phyloP scores from a whole-genome alignment of 345 rosid species.

The Cardamine occulta region DNA sequence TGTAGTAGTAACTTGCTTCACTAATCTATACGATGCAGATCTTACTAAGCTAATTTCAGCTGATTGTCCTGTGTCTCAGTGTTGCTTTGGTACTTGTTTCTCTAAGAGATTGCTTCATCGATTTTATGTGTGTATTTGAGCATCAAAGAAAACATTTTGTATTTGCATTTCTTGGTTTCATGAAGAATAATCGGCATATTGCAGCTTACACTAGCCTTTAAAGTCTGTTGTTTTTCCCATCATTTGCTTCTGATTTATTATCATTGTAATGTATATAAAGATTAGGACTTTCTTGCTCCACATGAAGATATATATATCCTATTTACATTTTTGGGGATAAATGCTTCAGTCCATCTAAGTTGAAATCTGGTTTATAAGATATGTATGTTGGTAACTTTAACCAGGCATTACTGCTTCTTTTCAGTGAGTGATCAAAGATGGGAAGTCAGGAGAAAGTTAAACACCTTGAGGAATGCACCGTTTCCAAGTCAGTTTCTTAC shows the following conservation, averaged over 20 bases:
- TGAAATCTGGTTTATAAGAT: too few species aligned
- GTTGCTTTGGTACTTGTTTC: neutral
- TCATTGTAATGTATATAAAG: too few species aligned
- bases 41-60: neutral
- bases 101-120: neutral
- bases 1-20: neutral
- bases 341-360: too few species aligned
- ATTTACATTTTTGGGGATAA: neutral
- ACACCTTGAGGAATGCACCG: constrained; percentile 77
- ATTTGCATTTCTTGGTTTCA: neutral
- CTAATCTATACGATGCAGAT: neutral
- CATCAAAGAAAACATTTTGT: neutral
- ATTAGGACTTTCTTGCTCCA: constrained; percentile 1
- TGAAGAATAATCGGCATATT: neutral
- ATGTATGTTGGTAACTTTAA: too few species aligned
- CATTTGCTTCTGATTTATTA: neutral
- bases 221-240: neutral
- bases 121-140: neutral
- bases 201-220: neutral
- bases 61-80: neutral
- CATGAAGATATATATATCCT: neutral
- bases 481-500: constrained; percentile 62
- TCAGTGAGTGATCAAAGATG: constrained; percentile 46
- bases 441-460: constrained; percentile 57
- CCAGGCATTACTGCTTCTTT: neutral